Evolutionary conservation across 176 grass and related monocot species (phyloP).

Genomic region (Ananas comosus): DNA sequence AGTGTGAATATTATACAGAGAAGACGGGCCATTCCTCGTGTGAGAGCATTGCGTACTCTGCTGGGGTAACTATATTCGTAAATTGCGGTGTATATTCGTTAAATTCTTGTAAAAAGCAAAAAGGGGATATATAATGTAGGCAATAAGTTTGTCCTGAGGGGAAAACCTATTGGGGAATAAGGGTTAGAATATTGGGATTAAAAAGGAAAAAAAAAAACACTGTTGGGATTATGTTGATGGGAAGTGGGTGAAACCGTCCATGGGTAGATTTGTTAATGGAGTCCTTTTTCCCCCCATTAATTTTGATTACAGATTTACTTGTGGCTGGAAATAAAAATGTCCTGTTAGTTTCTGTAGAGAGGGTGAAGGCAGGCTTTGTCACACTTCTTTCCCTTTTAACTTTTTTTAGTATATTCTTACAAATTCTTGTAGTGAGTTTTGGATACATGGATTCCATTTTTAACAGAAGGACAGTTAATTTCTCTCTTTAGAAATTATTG

Average conservation of each 20-base stretch:
- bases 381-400: too few species aligned
- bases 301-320: too few species aligned
- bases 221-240: not conserved
- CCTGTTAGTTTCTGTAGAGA: too few species aligned
- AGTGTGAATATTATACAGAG: too few species aligned
- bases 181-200: not conserved
- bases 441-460: too few species aligned
- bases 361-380: too few species aligned
- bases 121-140: not conserved
- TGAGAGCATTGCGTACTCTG: not conserved
- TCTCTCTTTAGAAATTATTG: too few species aligned
- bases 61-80: not conserved
- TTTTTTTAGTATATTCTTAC: too few species aligned
- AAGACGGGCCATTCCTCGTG: not conserved
- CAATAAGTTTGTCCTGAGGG: not conserved
- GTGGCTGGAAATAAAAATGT: too few species aligned
- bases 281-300: not conserved
- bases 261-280: not conserved
- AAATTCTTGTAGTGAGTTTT: too few species aligned
- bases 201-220: too few species aligned
- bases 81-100: slow-evolving; percentile 1
- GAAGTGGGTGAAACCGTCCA: not conserved
- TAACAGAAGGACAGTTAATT: too few species aligned
- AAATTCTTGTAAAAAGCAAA: not conserved
- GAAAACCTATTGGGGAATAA: not conserved